A percentile compares a stretch with the other conserved stretches of the same genome.
phyloP scores from a whole-genome alignment of 2,329 filamentous ascomycete species.

The Helotiales sp. region DNA sequence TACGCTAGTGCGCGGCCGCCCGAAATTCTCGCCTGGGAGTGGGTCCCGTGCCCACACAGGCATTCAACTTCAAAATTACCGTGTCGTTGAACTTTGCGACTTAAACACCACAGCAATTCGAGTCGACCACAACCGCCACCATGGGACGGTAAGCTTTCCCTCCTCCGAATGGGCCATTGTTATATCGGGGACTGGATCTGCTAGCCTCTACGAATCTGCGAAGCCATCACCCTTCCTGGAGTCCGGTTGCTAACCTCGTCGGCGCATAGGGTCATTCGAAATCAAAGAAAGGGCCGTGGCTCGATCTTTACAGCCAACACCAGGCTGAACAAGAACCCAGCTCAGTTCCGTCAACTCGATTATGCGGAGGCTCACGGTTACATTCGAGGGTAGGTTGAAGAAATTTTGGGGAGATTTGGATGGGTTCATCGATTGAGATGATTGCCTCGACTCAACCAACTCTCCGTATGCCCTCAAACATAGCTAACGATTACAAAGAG shows the following conservation, averaged over 20 bases:
- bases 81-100: conserved; percentile 7
- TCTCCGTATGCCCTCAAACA: background rate
- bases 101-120: conserved; percentile 10
- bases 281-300: conserved; percentile 77
- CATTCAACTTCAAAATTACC: too few species aligned
- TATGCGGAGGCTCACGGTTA: conserved; percentile 98
- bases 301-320: conserved; percentile 81
- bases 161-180: background rate
- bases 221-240: background rate
- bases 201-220: background rate
- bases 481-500: conserved; percentile 68
- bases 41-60: background rate
- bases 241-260: background rate
- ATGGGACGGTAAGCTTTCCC: conserved; percentile 13
- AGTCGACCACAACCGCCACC: conserved; percentile 16
- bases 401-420: background rate
- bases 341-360: conserved; percentile 96
- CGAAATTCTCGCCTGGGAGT: background rate
- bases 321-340: conserved; percentile 92
- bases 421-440: background rate
- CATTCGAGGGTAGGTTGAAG: conserved; percentile 75
- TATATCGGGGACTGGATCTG: background rate
- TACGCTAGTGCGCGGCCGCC: too few species aligned
- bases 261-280: conserved; percentile 66
- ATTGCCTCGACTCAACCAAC: background rate